Evolutionary conservation across 2,329 filamentous ascomycete genomes (phyloP).

Genomic region (Bipolaris oryzae): DNA sequence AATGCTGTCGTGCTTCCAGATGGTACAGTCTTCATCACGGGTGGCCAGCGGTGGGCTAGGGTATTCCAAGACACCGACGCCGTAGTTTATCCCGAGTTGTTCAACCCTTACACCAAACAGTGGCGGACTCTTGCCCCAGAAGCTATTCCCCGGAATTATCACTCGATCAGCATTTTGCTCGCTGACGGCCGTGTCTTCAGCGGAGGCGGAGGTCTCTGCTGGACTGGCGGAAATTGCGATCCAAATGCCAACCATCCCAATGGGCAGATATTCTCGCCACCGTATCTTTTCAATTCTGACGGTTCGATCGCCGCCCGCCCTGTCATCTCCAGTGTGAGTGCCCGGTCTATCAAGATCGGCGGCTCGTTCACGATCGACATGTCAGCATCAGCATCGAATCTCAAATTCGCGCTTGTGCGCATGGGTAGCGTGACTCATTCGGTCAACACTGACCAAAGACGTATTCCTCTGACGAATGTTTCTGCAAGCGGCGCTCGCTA

Average conservation of each 20-base stretch:
- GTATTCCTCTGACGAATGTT: slow-evolving; percentile 52
- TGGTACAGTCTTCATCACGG: slow-evolving; percentile 44
- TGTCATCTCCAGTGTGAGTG: slow-evolving; percentile 45
- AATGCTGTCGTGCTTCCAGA: slow-evolving; percentile 41
- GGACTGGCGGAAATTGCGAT: slow-evolving; percentile 40
- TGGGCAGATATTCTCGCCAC: slow-evolving; percentile 61
- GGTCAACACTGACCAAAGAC: slow-evolving; percentile 64
- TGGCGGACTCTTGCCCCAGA: slow-evolving; percentile 34
- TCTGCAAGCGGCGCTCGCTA: slow-evolving; percentile 46
- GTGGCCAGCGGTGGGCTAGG: slow-evolving; percentile 27
- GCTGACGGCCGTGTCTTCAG: slow-evolving; percentile 34
- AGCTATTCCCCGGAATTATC: slow-evolving; percentile 35
- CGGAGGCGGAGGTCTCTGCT: slow-evolving; percentile 53
- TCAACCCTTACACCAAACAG: slow-evolving; percentile 25
- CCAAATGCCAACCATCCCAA: slow-evolving; percentile 57
- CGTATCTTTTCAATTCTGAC: slow-evolving; percentile 59
- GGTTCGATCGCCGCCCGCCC: slow-evolving; percentile 54
- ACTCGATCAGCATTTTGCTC: slow-evolving; percentile 36
- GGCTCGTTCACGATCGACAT: slow-evolving; percentile 42
- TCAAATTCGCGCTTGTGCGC: slow-evolving; percentile 55
- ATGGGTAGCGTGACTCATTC: slow-evolving; percentile 60
- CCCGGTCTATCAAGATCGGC: slow-evolving; percentile 39
- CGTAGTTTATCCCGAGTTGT: slow-evolving; percentile 30
- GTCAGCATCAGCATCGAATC: slow-evolving; percentile 17
- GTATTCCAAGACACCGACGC: slow-evolving; percentile 31